Conservation (phyloP, 805 yeast species). For the Kuraishia hungarica region DNA sequence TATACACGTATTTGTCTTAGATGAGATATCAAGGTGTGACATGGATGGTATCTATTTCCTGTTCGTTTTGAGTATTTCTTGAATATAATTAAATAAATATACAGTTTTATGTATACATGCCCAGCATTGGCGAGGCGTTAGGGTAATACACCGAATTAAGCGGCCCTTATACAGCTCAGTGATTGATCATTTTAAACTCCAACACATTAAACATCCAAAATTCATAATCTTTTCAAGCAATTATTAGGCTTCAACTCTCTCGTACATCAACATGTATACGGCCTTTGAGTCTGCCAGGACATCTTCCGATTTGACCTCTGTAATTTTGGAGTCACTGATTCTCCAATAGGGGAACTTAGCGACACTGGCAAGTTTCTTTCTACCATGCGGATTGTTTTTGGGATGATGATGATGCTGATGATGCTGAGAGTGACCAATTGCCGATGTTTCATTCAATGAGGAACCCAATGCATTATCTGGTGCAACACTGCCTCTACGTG, state of each 20-base stretch:
- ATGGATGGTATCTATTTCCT: no score
- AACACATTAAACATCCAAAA: no score
- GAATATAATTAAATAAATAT: no score
- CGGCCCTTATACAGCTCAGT: no score
- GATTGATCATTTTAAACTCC: no score
- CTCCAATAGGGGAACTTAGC: conserved; percentile 71
- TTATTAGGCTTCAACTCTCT: conserved; percentile 30
- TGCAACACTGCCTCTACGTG: conserved; percentile 8
- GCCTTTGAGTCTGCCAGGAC: conserved; percentile 64
- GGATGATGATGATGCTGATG: background rate
- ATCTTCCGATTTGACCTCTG: conserved; percentile 49
- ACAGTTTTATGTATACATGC: background rate
- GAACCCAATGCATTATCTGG: background rate
- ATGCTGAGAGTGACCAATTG: background rate
- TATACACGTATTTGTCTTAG: no score
- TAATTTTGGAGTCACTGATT: conserved; percentile 66
- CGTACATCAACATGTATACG: conserved; percentile 84
- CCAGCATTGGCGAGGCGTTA: no score
- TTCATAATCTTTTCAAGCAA: conserved; percentile 6
- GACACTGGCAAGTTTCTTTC: conserved; percentile 46
- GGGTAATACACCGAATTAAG: no score
- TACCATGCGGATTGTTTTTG: no score
- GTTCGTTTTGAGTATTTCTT: no score
- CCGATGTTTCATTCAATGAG: background rate
- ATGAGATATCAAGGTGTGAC: no score